These are phyloP conservation scores for California macrophylla DNA, from an alignment of 441 rosid genomes.

Conservation along the genomic window DNA sequence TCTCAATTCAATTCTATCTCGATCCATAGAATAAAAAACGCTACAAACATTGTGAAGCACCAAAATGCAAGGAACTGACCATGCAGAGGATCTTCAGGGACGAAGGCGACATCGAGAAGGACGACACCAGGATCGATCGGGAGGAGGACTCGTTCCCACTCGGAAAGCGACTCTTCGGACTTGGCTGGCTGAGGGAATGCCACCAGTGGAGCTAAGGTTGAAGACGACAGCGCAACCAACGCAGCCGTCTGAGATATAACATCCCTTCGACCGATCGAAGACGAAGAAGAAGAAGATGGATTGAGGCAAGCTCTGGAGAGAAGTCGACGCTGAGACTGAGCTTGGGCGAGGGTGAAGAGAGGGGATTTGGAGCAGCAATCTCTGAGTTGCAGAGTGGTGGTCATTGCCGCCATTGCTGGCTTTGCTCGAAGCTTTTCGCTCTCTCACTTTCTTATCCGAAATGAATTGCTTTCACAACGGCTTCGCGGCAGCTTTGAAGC, in stretches of 20 bases:
- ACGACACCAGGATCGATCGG: slow-evolving; percentile 96
- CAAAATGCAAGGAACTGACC: slow-evolving; percentile 31
- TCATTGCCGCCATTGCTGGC: background rate
- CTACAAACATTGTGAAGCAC: background rate
- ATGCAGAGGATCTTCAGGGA: slow-evolving; percentile 64
- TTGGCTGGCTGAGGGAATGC: slow-evolving; percentile 20
- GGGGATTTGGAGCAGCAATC: background rate
- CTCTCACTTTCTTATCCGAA: background rate
- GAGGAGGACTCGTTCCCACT: slow-evolving; percentile 69
- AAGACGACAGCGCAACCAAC: background rate
- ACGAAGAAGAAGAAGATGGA: background rate
- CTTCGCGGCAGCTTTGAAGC: slow-evolving; percentile 1
- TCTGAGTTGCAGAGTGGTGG: background rate
- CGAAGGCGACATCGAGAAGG: slow-evolving; percentile 84
- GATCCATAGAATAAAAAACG: background rate
- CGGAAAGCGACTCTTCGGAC: slow-evolving; percentile 53
- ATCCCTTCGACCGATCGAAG: background rate
- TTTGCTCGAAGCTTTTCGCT: background rate
- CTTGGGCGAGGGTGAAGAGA: background rate
- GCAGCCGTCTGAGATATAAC: background rate
- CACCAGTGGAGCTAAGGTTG: slow-evolving; percentile 22
- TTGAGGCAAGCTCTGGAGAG: background rate
- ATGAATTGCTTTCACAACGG: background rate
- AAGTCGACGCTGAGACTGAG: background rate
- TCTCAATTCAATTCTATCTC: background rate